These are phyloP conservation scores for Gossypium bickii DNA, from an alignment of 345 rosid genomes.

Conservation along the genomic window DNA sequence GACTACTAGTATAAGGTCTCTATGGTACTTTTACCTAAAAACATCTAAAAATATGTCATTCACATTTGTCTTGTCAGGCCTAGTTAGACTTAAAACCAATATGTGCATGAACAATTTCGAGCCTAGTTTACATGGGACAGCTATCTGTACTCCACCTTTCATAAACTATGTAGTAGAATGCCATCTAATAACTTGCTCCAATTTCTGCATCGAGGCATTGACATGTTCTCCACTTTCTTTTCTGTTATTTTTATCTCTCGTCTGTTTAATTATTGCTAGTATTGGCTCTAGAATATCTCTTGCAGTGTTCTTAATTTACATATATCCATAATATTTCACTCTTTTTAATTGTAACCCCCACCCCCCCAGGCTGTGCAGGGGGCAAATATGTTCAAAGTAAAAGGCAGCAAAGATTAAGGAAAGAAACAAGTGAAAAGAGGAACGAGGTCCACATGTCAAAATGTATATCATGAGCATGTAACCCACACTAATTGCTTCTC, in stretches of 20 bases:
- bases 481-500: not conserved
- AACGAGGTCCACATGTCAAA: not conserved
- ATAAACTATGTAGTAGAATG: not conserved
- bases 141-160: not conserved
- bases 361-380: not conserved
- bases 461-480: not conserved
- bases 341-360: not conserved
- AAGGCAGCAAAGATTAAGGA: not conserved
- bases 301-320: not conserved
- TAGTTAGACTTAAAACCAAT: not conserved
- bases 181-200: not conserved
- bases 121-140: not conserved
- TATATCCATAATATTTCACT: not conserved
- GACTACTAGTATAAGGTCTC: too few species aligned
- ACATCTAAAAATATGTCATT: not conserved
- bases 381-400: not conserved
- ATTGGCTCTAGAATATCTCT: not conserved
- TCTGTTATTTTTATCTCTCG: not conserved
- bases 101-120: not conserved
- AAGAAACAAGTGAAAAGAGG: not conserved
- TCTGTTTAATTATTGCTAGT: not conserved
- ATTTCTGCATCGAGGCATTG: not conserved
- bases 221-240: not conserved
- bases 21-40: too few species aligned
- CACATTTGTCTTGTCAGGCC: not conserved